Base-by-base conservation (phyloP, 176 grass and related monocot genomes). In the Phoenix roebelenii region DNA sequence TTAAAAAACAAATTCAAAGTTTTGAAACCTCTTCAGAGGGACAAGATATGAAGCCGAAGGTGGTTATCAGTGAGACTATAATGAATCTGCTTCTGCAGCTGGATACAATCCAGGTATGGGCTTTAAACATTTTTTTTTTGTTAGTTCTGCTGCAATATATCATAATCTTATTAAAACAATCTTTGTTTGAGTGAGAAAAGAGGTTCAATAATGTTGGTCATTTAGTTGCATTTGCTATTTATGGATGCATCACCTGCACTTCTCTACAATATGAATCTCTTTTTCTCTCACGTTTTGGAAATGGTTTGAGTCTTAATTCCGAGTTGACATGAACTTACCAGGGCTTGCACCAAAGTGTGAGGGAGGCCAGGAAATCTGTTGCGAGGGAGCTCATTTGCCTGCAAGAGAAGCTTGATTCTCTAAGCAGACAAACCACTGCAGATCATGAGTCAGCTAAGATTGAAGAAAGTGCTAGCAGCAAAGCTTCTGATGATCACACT, bases 61-160 rank as follows among this genome's bases (percentile, higher is more conserved):
- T 85, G 25, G 52, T 73, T 32, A 60, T 88, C 0, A 26, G 71
- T 60, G 87, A 97, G 72, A 83, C 39, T 61, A 76, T 88, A 50
- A 97, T 97, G 93, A 91, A 76, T 82, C 75, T 97, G 29, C 87
- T 97, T 22, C 57, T 97, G 76, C 85, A 85, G 58, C 84, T 97
- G 55, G 93, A 91, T 73, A 74, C 76, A n/a, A 83, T 97, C 72
- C 93, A 91, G 87, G 93, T 97, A 85, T 62, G 1, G 10, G 35
- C 5, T 50, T 19, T 62, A 35, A 55, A 29, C 22, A 3, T 25
- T 74, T 59, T 59, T 59, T 53, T 82, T 28, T 20, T 63, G n/a
- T 49, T 17, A 25, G 14, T 14, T 12, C 10, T 44, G 35, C 14
- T 44, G 35, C 9, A 12, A 44, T 1, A 14, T 44, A 44, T 44